Evolutionary conservation across 2,329 filamentous ascomycete species (phyloP).

Genomic region (Penicillium vulpinum): DNA sequence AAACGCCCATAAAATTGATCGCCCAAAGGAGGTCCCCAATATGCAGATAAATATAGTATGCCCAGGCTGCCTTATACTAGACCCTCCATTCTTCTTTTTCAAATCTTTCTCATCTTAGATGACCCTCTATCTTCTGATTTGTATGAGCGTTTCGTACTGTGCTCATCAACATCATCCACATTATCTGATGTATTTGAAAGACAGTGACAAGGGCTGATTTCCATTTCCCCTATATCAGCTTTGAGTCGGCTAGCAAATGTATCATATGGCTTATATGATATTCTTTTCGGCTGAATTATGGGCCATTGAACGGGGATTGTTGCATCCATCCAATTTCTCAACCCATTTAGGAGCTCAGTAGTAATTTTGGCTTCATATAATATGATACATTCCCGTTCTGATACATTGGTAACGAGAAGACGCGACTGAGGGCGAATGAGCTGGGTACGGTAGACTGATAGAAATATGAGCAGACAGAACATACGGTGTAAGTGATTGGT

Average conservation of each 20-base stretch:
- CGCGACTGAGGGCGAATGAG: constrained; percentile 8
- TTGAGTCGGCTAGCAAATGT: constrained; percentile 9
- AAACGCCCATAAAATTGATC: background rate
- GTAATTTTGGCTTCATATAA: constrained; percentile 14
- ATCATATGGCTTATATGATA: constrained; percentile 13
- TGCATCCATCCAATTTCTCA: constrained; percentile 3
- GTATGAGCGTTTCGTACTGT: background rate
- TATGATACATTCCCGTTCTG: constrained; percentile 8
- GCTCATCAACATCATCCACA: background rate
- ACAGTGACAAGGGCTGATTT: background rate
- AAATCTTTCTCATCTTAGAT: background rate
- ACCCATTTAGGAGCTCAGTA: constrained; percentile 3
- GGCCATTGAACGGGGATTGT: constrained; percentile 7
- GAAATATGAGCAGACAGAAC: background rate
- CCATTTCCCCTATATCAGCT: constrained; percentile 2
- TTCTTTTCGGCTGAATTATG: constrained; percentile 1
- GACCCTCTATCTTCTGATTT: no score
- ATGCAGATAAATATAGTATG: background rate
- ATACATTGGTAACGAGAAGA: constrained; percentile 10
- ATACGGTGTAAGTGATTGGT: constrained; percentile 7
- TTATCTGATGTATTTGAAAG: background rate
- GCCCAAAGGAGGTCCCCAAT: no score
- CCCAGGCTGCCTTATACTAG: no score
- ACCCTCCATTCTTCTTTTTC: no score
- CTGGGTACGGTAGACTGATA: background rate